Evolutionary conservation across 1,284 basidiomycete genomes (phyloP).

Genomic region (Rhodotorula glutinis): DNA sequence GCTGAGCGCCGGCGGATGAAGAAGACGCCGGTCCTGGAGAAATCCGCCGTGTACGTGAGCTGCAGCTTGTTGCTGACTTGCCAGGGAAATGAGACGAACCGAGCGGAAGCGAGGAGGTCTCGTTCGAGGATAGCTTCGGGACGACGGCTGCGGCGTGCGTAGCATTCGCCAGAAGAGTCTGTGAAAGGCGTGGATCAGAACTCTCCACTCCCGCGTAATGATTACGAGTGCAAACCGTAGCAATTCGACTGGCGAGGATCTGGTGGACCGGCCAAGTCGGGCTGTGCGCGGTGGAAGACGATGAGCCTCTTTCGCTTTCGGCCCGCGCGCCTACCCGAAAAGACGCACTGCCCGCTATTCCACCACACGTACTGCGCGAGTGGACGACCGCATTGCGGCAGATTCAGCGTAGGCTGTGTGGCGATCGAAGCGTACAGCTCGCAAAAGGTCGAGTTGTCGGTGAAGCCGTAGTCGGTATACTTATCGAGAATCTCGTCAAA

Average conservation of each 20-base stretch:
- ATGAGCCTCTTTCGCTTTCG: too few species aligned
- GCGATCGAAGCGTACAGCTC: neutral
- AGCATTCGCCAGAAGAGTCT: too few species aligned
- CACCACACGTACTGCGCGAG: slow-evolving; percentile 20
- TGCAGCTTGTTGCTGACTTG: neutral
- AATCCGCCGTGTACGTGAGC: too few species aligned
- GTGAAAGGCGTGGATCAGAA: too few species aligned
- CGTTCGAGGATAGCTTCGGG: too few species aligned
- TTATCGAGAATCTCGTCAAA: slow-evolving; percentile 17
- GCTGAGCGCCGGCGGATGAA: too few species aligned
- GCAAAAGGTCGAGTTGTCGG: slow-evolving; percentile 10
- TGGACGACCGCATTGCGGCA: slow-evolving; percentile 10
- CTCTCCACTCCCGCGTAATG: too few species aligned
- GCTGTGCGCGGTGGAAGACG: neutral
- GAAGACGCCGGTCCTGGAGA: too few species aligned
- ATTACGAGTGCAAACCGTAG: neutral
- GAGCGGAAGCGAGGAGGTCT: neutral
- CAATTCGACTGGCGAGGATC: slow-evolving; percentile 8
- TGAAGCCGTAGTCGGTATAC: slow-evolving; percentile 17
- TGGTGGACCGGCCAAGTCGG: slow-evolving; percentile 25
- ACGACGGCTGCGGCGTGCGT: too few species aligned
- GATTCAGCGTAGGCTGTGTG: neutral
- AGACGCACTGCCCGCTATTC: slow-evolving; percentile 19
- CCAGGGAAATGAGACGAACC: neutral
- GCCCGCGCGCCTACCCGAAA: neutral